phyloP scores from a whole-genome alignment of 148 eudicot genomes.

The Amaranthus hypochondriacus region DNA sequence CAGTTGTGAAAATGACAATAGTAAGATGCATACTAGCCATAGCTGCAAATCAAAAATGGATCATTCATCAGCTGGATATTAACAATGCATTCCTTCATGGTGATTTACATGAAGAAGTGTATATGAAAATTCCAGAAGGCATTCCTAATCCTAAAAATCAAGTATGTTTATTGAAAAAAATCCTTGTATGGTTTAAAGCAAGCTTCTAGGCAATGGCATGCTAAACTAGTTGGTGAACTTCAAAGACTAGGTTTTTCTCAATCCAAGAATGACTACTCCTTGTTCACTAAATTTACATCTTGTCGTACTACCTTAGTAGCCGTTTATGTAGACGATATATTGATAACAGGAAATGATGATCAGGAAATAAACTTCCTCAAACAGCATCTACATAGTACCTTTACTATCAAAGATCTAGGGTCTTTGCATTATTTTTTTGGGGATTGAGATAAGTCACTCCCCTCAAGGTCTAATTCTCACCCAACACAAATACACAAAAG shows the following conservation, averaged over 20 bases:
- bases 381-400: not conserved
- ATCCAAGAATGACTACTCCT: not conserved
- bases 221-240: not conserved
- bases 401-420: conserved; percentile 2
- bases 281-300: not conserved
- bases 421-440: not conserved
- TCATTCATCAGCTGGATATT: not conserved
- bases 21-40: not conserved
- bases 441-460: not conserved
- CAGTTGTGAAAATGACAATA: conserved; percentile 3
- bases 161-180: not conserved
- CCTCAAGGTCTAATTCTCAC: not conserved
- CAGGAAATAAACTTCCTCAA: not conserved
- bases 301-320: not conserved
- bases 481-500: not conserved
- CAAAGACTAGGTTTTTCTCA: not conserved
- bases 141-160: not conserved
- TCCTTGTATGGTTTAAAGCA: not conserved
- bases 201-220: not conserved
- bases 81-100: not conserved
- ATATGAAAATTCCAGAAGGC: not conserved
- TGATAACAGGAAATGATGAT: not conserved
- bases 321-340: conserved; percentile 8
- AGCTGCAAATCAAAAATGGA: not conserved
- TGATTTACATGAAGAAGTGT: not conserved